These are phyloP conservation scores for Lobosporangium transversale DNA, from an alignment of 192 early-diverging fungal species.

Conservation along the genomic window DNA sequence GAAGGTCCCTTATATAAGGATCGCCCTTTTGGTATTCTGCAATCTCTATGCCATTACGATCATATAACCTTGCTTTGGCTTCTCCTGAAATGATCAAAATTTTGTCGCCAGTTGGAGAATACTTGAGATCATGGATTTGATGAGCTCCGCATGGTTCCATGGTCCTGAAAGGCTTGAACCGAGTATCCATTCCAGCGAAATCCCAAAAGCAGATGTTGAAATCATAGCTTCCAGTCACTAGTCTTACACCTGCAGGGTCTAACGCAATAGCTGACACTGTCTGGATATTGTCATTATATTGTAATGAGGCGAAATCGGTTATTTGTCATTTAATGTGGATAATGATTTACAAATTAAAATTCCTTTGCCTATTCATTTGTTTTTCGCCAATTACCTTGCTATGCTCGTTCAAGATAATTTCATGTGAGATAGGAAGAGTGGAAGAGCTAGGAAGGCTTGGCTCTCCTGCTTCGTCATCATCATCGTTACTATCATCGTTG, in stretches of 20 bases:
- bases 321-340: neutral
- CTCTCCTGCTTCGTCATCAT: conserved; percentile 58
- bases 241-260: conserved; percentile 82
- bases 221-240: conserved; percentile 85
- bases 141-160: conserved; percentile 84
- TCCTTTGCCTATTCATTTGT: neutral
- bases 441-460: conserved; percentile 39
- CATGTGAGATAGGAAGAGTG: conserved; percentile 72
- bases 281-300: conserved; percentile 34
- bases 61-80: conserved; percentile 78
- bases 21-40: conserved; percentile 89
- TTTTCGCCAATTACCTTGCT: no score
- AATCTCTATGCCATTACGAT: conserved; percentile 79
- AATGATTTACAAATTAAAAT: neutral
- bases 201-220: conserved; percentile 91
- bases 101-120: conserved; percentile 75
- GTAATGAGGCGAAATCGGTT: neutral
- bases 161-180: conserved; percentile 78
- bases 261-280: conserved; percentile 83
- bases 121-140: conserved; percentile 84
- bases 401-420: conserved; percentile 74
- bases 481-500: conserved; percentile 29
- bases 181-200: conserved; percentile 88
- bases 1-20: conserved; percentile 90
- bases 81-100: conserved; percentile 84